Percentiles rank a stretch among this genome's conserved stretches.
These are phyloP conservation scores for Cutaneotrichosporon cyanovorans DNA, from an alignment of 1,284 basidiomycete genomes.

Conservation along the genomic window DNA sequence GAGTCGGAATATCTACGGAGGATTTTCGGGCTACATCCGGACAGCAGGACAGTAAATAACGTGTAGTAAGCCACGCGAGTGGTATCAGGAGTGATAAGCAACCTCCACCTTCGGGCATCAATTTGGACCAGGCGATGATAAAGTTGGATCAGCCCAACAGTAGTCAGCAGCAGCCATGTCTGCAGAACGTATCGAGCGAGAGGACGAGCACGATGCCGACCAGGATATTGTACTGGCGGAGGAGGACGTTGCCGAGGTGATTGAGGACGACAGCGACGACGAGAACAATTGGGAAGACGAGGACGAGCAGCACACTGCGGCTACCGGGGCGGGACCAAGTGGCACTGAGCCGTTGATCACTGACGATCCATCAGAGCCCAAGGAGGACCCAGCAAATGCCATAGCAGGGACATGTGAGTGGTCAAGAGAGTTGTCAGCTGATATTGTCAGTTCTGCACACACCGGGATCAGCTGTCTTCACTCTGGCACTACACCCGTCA, in stretches of 20 bases:
- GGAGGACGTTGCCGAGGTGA: constrained; percentile 29
- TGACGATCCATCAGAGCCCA: constrained; percentile 18
- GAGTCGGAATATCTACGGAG: too few relatives aligned
- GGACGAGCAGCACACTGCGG: constrained; percentile 42
- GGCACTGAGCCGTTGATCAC: constrained; percentile 20
- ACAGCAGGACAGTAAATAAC: too few relatives aligned
- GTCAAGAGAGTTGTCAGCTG: not conserved
- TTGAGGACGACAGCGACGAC: constrained; percentile 61
- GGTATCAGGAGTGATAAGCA: too few relatives aligned
- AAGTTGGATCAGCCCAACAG: not conserved
- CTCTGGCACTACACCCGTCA: constrained; percentile 64
- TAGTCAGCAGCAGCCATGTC: not conserved
- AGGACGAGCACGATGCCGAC: constrained; percentile 1
- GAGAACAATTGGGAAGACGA: constrained; percentile 50
- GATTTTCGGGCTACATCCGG: too few relatives aligned
- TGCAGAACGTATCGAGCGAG: not conserved
- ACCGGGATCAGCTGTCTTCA: constrained; percentile 63
- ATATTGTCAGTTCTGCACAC: constrained; percentile 37
- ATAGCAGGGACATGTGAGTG: constrained; percentile 22
- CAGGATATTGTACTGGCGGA: constrained; percentile 9
- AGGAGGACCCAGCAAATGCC: constrained; percentile 21
- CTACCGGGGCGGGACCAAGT: not conserved
- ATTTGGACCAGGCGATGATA: too few relatives aligned
- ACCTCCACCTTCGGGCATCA: too few relatives aligned
- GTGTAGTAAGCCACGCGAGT: too few relatives aligned